Percentiles rank a stretch among this genome's conserved stretches.
Evolutionary conservation across 2,329 filamentous ascomycete genomes (phyloP).

Genomic region (Lithohypha guttulata): DNA sequence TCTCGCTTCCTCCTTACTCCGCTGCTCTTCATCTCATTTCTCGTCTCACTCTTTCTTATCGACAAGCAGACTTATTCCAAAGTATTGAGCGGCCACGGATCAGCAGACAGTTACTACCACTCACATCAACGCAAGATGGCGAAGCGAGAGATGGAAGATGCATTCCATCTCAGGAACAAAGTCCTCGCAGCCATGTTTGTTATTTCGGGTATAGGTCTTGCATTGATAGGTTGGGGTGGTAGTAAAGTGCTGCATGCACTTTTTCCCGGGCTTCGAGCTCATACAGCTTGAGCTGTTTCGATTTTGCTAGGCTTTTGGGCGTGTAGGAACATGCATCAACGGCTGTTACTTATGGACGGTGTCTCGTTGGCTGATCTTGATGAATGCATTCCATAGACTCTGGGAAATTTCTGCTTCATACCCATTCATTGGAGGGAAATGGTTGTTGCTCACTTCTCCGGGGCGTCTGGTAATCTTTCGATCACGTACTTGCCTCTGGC

Average conservation of each 20-base stretch:
- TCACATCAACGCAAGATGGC: constrained; percentile 51
- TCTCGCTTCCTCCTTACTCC: constrained; percentile 46
- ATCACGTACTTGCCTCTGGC: constrained; percentile 88
- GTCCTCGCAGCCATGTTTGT: constrained; percentile 44
- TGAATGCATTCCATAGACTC: no score
- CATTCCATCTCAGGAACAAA: constrained; percentile 47
- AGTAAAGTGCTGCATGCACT: constrained; percentile 3
- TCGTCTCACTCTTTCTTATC: constrained; percentile 54
- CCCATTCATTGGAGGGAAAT: background rate
- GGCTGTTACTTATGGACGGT: no score
- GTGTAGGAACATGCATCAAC: no score
- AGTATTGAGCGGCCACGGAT: constrained; percentile 32
- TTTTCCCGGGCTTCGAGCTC: no score
- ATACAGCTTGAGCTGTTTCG: no score
- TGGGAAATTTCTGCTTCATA: no score
- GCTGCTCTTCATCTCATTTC: constrained; percentile 52
- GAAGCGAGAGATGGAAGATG: constrained; percentile 52
- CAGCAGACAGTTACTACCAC: constrained; percentile 42
- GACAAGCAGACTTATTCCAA: constrained; percentile 46
- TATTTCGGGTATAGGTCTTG: constrained; percentile 25
- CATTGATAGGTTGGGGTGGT: constrained; percentile 20
- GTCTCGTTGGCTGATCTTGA: no score
- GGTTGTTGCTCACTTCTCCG: constrained; percentile 43
- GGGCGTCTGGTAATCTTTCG: constrained; percentile 77
- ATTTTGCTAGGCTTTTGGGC: no score